Evolutionary conservation across 805 yeast species (phyloP), one percentile per base, ranked within the genome.

Genomic region (Tetrapisispora arboricola): DNA sequence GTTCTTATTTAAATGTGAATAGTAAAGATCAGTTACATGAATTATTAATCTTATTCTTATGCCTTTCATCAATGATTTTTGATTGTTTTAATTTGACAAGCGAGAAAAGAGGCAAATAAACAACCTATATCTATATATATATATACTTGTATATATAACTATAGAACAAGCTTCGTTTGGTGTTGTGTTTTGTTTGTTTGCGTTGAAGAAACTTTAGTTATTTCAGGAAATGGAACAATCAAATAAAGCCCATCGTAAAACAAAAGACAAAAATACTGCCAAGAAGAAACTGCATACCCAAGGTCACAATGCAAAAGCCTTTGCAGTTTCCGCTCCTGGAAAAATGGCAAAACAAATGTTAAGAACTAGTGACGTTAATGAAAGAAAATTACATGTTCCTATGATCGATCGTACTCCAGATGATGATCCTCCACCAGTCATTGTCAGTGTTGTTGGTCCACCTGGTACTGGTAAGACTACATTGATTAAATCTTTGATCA

Each of bases 381-480:
- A 92, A 61, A 80, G 74, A 56, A 83, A 80, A 56, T 73, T 83
- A 57, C 97, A 92, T 68, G 96, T 88, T 17, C 97, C 98, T 13
- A 88, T 92, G 96, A 82, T 92, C 38, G 95, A 92, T 60, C 72
- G 97, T 51, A 87, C 96, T 0, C 96, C 97, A 0, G 97, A 90
- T 43, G 96, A 90, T 55, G 94, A 85, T 51, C 96, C 97, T 4
- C 96, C 96, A 17, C 99, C 99, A 32, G 81, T 92, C 18, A 79
- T 92, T 42, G 86, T 92, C 19, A 96, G 96, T 0, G 95, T 92
- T 7, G 96, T 92, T 11, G 99, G 99, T 0, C 99, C 99, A 11
- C 95, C 95, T 9, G 99, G 99, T 13, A 92, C 97, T 0, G 99
- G 99, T 49, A 92, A 92, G 58, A 78, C 96, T 13, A 90, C 97